Conservation (phyloP, 129 eudicot genomes). For the Flaveria bidentis region DNA sequence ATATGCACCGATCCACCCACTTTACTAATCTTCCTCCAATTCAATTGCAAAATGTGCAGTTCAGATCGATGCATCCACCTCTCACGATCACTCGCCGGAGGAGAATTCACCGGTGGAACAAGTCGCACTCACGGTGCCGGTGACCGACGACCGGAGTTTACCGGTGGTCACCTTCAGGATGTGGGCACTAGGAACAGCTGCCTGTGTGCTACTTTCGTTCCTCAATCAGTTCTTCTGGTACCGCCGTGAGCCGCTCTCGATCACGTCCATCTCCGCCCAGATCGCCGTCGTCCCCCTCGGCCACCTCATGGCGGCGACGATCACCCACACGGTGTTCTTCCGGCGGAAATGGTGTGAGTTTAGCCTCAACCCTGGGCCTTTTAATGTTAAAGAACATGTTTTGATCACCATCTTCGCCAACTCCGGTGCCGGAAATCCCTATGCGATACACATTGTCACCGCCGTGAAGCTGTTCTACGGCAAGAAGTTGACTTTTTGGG, state of each 20-base stretch:
- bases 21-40: background rate
- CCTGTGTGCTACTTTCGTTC: conserved; percentile 58
- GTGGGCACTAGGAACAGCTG: conserved; percentile 60
- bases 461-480: conserved; percentile 66
- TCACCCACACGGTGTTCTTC: conserved; percentile 49
- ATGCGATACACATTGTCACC: conserved; percentile 61
- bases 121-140: conserved; percentile 72
- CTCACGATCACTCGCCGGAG: background rate
- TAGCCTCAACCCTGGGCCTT: conserved; percentile 59
- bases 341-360: conserved; percentile 45
- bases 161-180: conserved; percentile 66
- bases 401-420: conserved; percentile 65
- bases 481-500: conserved; percentile 64
- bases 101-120: conserved; percentile 72
- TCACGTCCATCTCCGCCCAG: conserved; percentile 66
- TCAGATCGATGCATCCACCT: conserved; percentile 20
- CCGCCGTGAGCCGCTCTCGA: conserved; percentile 64
- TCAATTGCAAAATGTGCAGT: conserved; percentile 34
- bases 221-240: conserved; percentile 76
- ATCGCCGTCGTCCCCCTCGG: conserved; percentile 77
- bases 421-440: conserved; percentile 70
- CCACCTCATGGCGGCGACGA: conserved; percentile 59
- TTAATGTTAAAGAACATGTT: conserved; percentile 66
- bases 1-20: too few species aligned
- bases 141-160: conserved; percentile 48